Base-by-base conservation (phyloP, 306 rosid species). In the Fagus sylvatica region DNA sequence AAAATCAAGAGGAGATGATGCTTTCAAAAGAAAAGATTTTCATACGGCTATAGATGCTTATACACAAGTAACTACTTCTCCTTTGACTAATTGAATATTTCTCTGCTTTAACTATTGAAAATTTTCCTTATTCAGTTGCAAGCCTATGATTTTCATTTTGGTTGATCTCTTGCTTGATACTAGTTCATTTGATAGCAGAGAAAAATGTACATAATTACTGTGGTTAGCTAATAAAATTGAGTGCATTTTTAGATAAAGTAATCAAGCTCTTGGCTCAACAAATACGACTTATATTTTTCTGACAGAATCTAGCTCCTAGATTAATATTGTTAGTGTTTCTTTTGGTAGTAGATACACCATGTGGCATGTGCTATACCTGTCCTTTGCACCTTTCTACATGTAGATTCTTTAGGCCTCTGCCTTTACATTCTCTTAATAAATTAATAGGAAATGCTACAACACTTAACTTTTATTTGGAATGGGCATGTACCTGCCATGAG, bases 1-100 rank as follows among this genome's bases (percentile, higher is more conserved):
- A 81, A 96, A 96, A 89, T 76, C 89, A 37, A 88, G 98, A 88
- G 99, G 93, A 56, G 89, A 86, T 1, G 98, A 96, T 75, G 98
- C 99, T 82, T 96, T 91, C 87, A 80, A 84, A 33, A 80, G 84
- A 70, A 82, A 90, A 71, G 97, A 96, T 66, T 86, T 72, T 79
- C 80, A 66, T 30, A 74, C 51, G 30, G 99, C 99, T 17, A 68
- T 93, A 46, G 97, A 96, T 87, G 93, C 89, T 70, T 96, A 96
- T 73, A 96, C 99, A 4, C 99, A 93, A 84, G 99, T 91, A 73
- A 78, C 36, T 81, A 76, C 30, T 76, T 72, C 34, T 69, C n/a
- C 36, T 22, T 64, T 48, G 36, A 37, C 54, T 69, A 15, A 9
- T 9, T 59, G 16, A 59, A 9, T 30, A 10, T 59, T 59, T 59